Evolutionary conservation across 2,329 filamentous ascomycete genomes (phyloP).

Genomic region (Diaporthe sp.): DNA sequence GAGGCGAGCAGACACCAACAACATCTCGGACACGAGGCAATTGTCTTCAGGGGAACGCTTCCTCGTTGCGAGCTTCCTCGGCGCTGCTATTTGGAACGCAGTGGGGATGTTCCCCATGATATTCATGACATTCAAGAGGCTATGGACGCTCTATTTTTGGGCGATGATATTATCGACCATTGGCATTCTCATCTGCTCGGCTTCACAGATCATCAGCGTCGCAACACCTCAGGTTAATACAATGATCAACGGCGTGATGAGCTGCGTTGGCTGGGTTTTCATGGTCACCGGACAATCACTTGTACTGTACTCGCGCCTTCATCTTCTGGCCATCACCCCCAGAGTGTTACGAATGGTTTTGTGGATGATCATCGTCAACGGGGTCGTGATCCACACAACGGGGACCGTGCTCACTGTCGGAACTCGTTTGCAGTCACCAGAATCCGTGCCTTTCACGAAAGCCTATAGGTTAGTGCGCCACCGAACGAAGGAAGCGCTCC

Average conservation of each 20-base stretch:
- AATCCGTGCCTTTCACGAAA: background rate
- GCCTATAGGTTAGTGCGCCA: background rate
- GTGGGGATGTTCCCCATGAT: slow-evolving; percentile 25
- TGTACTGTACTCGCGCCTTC: slow-evolving; percentile 69
- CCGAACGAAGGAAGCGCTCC: too few relatives aligned
- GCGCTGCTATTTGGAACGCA: slow-evolving; percentile 22
- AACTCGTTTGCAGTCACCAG: slow-evolving; percentile 45
- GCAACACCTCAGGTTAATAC: background rate
- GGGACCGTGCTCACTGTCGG: slow-evolving; percentile 64
- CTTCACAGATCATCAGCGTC: slow-evolving; percentile 15
- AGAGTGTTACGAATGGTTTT: slow-evolving; percentile 59
- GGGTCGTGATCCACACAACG: slow-evolving; percentile 60
- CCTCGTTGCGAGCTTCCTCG: slow-evolving; percentile 29
- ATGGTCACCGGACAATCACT: slow-evolving; percentile 68
- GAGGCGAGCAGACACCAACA: slow-evolving; percentile 29
- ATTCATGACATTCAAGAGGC: slow-evolving; percentile 29
- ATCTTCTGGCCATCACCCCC: slow-evolving; percentile 63
- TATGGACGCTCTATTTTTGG: slow-evolving; percentile 32
- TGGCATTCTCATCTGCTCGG: slow-evolving; percentile 24
- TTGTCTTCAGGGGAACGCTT: slow-evolving; percentile 24
- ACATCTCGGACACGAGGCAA: slow-evolving; percentile 16
- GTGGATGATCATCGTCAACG: slow-evolving; percentile 64
- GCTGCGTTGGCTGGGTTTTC: slow-evolving; percentile 60
- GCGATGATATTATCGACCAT: slow-evolving; percentile 11
- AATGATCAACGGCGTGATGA: background rate